Evolutionary conservation across 202 grass and related monocot species (phyloP).

Genomic region (Digitaria exilis): DNA sequence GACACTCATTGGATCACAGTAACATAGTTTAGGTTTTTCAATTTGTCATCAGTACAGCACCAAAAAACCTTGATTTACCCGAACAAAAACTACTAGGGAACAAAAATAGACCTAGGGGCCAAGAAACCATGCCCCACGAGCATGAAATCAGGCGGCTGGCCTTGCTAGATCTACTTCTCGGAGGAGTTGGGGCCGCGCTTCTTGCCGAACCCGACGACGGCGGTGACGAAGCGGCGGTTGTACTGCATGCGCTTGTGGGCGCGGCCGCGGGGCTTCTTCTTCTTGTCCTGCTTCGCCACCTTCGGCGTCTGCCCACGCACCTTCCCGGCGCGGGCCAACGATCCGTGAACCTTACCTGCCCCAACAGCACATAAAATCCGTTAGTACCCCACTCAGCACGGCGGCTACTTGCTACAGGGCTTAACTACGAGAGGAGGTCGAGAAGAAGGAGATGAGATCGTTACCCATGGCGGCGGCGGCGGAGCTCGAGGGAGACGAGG

Average conservation of each 20-base stretch:
- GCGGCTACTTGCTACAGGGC: neutral
- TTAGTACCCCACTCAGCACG: neutral
- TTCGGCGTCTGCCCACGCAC: conserved; percentile 79
- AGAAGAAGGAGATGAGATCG: neutral
- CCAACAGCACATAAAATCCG: neutral
- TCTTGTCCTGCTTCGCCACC: conserved; percentile 93
- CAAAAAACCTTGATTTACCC: conserved; percentile 13
- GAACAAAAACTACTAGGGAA: neutral
- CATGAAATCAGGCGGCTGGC: neutral
- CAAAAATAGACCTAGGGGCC: neutral
- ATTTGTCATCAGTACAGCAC: conserved; percentile 5
- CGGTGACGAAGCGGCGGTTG: conserved; percentile 85
- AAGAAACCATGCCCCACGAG: neutral
- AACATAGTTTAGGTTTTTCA: conserved; percentile 26
- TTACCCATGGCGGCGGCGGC: conserved; percentile 51
- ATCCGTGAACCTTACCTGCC: conserved; percentile 81
- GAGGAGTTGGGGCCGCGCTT: conserved; percentile 87
- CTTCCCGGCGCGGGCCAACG: conserved; percentile 74
- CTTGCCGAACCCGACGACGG: conserved; percentile 86
- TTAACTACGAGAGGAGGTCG: neutral
- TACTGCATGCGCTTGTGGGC: conserved; percentile 84
- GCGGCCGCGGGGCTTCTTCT: conserved; percentile 78
- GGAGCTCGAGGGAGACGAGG: neutral
- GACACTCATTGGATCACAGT: neutral
- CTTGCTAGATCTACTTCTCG: conserved; percentile 66